Conservation (phyloP, 495 filamentous ascomycete species). For the Hypoxylon rickii region DNA sequence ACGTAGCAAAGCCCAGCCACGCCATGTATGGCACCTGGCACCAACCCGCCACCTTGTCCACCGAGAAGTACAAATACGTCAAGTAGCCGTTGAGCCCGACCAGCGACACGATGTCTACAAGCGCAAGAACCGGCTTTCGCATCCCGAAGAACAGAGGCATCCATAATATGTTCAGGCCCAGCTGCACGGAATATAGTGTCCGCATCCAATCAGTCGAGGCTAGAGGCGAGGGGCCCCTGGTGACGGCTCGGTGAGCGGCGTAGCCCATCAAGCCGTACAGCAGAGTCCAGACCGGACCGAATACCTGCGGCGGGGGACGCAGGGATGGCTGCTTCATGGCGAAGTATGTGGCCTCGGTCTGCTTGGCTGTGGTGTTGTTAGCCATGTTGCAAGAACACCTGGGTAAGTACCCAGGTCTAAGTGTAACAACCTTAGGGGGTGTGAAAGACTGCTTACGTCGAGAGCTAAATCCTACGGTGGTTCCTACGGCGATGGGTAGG, state of each 20-base stretch:
- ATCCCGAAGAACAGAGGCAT: constrained; percentile 91
- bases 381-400: no score
- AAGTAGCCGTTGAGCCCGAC: constrained; percentile 70
- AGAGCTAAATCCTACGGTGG: constrained; percentile 64
- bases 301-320: constrained; percentile 77
- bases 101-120: constrained; percentile 74
- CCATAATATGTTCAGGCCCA: constrained; percentile 83
- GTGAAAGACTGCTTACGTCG: constrained; percentile 50
- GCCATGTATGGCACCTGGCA: constrained; percentile 75
- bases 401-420: background rate
- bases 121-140: constrained; percentile 70
- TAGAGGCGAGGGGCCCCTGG: constrained; percentile 34
- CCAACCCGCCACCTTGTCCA: constrained; percentile 74
- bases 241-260: constrained; percentile 69
- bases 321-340: constrained; percentile 78
- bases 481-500: constrained; percentile 67
- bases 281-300: constrained; percentile 82
- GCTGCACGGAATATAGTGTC: constrained; percentile 81
- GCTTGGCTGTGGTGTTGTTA: constrained; percentile 46
- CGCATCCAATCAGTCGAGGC: constrained; percentile 35
- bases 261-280: constrained; percentile 92
- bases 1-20: constrained; percentile 86
- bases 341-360: constrained; percentile 66
- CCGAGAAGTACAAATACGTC: constrained; percentile 71
- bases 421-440: background rate